Conservation (phyloP, 805 yeast genomes). For the Myxozyma vanderwaltii region DNA sequence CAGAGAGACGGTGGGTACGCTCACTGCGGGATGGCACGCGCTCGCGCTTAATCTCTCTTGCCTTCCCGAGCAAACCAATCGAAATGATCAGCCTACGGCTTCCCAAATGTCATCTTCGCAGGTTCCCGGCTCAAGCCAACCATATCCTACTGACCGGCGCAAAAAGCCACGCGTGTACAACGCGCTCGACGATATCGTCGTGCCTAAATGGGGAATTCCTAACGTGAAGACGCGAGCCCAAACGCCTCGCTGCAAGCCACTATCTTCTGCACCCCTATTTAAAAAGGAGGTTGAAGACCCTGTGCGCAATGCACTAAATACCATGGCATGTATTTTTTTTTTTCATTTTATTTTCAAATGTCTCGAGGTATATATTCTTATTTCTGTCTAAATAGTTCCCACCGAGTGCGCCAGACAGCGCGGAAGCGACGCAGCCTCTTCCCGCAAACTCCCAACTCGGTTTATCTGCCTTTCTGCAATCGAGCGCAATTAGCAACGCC, state of each 20-base stretch:
- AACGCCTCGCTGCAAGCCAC: not conserved
- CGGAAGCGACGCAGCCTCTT: constrained; percentile 9
- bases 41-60: constrained; percentile 26
- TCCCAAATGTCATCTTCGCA: not conserved
- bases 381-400: not conserved
- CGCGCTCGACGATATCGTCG: constrained; percentile 10
- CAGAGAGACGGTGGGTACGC: constrained; percentile 24
- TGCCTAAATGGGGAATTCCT: constrained; percentile 22
- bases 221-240: constrained; percentile 3
- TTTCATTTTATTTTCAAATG: not conserved
- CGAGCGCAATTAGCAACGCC: not conserved
- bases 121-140: not conserved
- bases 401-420: not conserved
- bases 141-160: not conserved
- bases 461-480: not conserved
- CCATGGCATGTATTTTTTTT: not conserved
- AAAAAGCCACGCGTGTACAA: constrained; percentile 1
- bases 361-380: too few relatives aligned
- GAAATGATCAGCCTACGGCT: not conserved
- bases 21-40: constrained; percentile 33
- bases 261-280: not conserved
- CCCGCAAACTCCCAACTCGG: constrained; percentile 1
- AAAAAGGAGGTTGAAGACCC: not conserved
- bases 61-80: not conserved
- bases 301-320: not conserved